phyloP scores from a whole-genome alignment of 306 rosid genomes.

The Lotus japonicus region DNA sequence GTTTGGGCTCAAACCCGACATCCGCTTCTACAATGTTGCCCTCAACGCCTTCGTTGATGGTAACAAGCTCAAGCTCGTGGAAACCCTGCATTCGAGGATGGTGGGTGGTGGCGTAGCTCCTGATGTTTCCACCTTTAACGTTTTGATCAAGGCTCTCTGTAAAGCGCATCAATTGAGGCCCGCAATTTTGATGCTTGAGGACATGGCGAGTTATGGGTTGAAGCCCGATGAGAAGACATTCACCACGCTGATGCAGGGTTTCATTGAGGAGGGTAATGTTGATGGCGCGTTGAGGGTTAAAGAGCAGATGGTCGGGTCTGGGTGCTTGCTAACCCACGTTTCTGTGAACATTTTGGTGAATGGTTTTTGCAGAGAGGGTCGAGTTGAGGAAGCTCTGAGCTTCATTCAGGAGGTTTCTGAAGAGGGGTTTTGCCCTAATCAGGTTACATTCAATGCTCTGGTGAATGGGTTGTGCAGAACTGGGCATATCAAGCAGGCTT shows the following conservation, averaged over 20 bases:
- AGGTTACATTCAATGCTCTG: conserved; percentile 66
- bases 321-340: conserved; percentile 40
- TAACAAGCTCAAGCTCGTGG: conserved; percentile 64
- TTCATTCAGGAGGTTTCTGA: conserved; percentile 46
- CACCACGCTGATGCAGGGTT: conserved; percentile 79
- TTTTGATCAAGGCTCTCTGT: conserved; percentile 74
- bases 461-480: conserved; percentile 67
- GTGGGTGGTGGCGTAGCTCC: conserved; percentile 41
- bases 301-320: conserved; percentile 62
- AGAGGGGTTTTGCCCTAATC: conserved; percentile 66
- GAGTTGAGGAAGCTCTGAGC: conserved; percentile 58
- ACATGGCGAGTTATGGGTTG: conserved; percentile 56
- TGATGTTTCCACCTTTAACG: conserved; percentile 62
- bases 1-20: conserved; percentile 48
- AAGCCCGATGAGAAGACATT: conserved; percentile 70
- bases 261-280: conserved; percentile 60
- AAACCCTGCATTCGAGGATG: conserved; percentile 53
- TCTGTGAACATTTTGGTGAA: conserved; percentile 69
- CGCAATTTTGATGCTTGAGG: conserved; percentile 79
- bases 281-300: conserved; percentile 63
- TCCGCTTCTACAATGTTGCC: conserved; percentile 53
- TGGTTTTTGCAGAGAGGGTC: conserved; percentile 71
- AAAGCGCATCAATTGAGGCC: conserved; percentile 82
- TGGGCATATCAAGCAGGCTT: conserved; percentile 61
- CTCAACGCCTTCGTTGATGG: conserved; percentile 62